phyloP scores from a whole-genome alignment of 2,329 filamentous ascomycete species.

The Hypoxylon sp. region DNA sequence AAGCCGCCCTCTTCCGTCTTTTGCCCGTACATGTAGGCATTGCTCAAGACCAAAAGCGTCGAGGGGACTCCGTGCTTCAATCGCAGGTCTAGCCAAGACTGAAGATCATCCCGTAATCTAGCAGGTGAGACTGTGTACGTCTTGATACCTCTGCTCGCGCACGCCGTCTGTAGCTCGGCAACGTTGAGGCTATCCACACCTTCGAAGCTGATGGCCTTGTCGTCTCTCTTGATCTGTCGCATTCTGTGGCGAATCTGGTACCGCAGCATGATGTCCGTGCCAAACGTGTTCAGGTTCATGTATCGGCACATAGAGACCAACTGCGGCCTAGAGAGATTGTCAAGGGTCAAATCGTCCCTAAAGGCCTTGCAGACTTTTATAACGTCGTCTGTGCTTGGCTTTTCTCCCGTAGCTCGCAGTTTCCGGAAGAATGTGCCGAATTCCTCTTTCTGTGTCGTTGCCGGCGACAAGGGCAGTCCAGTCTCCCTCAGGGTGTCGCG shows the following conservation, averaged over 20 bases:
- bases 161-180: slow-evolving; percentile 88
- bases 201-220: slow-evolving; percentile 92
- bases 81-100: slow-evolving; percentile 92
- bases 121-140: slow-evolving; percentile 92
- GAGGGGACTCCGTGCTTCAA: slow-evolving; percentile 96
- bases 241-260: slow-evolving; percentile 98
- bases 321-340: slow-evolving; percentile 95
- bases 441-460: slow-evolving; percentile 89
- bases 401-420: slow-evolving; percentile 87
- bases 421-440: slow-evolving; percentile 98
- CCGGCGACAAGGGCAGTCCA: slow-evolving; percentile 85
- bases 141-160: slow-evolving; percentile 88
- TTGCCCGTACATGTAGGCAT: slow-evolving; percentile 96
- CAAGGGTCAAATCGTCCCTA: slow-evolving; percentile 94
- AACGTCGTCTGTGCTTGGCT: slow-evolving; percentile 86
- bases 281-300: slow-evolving; percentile 97
- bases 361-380: slow-evolving; percentile 99
- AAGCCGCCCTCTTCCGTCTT: slow-evolving; percentile 79
- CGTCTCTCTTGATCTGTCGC: slow-evolving; percentile 98
- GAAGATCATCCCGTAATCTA: slow-evolving; percentile 85
- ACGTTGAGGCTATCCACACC: slow-evolving; percentile 94
- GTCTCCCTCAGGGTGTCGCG: slow-evolving; percentile 89
- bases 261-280: slow-evolving; percentile 95
- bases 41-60: slow-evolving; percentile 92
- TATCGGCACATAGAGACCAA: slow-evolving; percentile 98